Base-by-base conservation (phyloP, 305 asterid species). In the Coffea humblotiana region DNA sequence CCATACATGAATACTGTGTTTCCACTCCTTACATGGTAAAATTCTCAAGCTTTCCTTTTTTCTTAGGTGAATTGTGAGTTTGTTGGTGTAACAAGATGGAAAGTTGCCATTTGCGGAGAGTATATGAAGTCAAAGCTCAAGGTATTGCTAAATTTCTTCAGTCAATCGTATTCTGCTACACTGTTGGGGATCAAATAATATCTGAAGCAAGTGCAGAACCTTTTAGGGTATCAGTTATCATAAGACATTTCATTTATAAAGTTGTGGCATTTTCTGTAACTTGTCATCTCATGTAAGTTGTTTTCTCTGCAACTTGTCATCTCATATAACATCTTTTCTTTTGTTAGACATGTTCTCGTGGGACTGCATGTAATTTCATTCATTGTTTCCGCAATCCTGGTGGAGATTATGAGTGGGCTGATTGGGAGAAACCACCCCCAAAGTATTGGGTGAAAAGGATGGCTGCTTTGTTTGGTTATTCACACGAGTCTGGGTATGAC, bases 341-440 rank as follows among this genome's bases (percentile, higher is more conserved):
- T 82, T 87, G 72, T 58, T 78, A 96, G 99, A 81, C 91, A 76
- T 96, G 98, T 84, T 91, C 98, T 56, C 97, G 97, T 74, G 98
- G 99, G 86, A 86, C 82, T 3, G 83, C 97, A n/a, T 96, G 99
- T 95, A 96, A 92, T 85, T 96, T 96, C 81, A 91, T 96, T 77
- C 99, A 96, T 82, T 91, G 97, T 88, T 96, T 96, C 79, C 90
- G 87, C 79, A 96, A 94, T 82, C 98, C 99, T 77, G 97, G 97
- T 35, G 98, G 99, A 72, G 99, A 96, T 85, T 96, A 96, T 89
- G 99, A 92, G 85, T 96, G 99, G 99, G 98, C 99, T 77, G 97
- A 96, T 91, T 96, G 94, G 97, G 99, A 96, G 83, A 96, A 92
- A 79, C 95, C 97, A 74, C 90, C 98, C 70, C 99, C 97, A 73